phyloP scores from a whole-genome alignment of 2,329 filamentous ascomycete genomes.

The Microascus cirrosus region DNA sequence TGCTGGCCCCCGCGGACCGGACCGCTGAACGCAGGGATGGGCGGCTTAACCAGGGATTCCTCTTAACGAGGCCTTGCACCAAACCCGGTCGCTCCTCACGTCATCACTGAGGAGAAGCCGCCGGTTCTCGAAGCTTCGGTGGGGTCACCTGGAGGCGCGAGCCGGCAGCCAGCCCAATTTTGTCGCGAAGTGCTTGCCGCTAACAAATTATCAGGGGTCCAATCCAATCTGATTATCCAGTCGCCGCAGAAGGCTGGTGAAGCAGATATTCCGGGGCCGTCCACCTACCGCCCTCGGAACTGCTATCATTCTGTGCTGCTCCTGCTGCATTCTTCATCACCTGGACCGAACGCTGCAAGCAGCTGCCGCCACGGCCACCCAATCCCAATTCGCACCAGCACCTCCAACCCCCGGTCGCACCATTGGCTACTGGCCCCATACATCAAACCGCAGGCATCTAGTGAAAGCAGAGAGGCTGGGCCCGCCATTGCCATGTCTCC shows the following conservation, averaged over 20 bases:
- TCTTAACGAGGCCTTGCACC: constrained; percentile 1
- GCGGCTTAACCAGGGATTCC: neutral
- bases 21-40: neutral
- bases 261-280: neutral
- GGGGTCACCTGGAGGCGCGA: no score
- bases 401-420: neutral
- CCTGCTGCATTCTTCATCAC: neutral
- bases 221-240: neutral
- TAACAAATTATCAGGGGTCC: no score
- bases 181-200: no score
- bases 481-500: constrained; percentile 12
- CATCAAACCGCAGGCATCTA: neutral
- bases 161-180: neutral
- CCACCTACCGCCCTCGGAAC: neutral
- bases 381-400: neutral
- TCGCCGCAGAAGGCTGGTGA: neutral
- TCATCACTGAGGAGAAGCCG: neutral
- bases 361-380: neutral
- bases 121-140: constrained; percentile 5
- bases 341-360: neutral
- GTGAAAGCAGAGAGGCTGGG: neutral
- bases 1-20: neutral
- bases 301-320: neutral
- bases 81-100: neutral
- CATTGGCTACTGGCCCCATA: neutral